Conservation (phyloP, 345 rosid species). For the Eucalyptus cloeziana region DNA sequence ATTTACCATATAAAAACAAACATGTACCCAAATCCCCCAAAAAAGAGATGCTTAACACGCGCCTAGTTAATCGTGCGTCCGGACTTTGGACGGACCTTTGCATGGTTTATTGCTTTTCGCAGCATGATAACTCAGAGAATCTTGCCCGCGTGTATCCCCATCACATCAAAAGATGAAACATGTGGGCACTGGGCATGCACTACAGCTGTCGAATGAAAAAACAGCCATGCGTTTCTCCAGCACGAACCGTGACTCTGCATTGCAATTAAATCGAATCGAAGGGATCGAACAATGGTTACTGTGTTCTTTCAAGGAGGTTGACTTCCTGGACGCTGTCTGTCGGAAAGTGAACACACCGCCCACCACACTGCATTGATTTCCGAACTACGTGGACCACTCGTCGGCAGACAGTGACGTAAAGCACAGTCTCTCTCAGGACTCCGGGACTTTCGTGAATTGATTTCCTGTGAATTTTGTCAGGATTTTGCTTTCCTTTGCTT, state of each 20-base stretch:
- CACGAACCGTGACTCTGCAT: background rate
- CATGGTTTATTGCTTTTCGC: background rate
- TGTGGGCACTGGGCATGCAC: background rate
- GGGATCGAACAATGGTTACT: background rate
- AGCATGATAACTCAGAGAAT: background rate
- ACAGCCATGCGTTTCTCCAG: background rate
- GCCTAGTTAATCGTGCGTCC: background rate
- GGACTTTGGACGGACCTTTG: background rate
- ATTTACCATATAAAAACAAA: background rate
- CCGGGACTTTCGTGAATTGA: background rate
- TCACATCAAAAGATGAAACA: background rate
- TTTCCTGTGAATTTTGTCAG: background rate
- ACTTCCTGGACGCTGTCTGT: background rate
- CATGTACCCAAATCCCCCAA: background rate
- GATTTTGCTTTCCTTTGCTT: background rate
- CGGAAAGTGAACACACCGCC: background rate
- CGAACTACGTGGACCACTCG: background rate
- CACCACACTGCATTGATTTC: background rate
- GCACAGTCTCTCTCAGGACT: background rate
- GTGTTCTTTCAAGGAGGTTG: background rate
- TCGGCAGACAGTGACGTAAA: background rate
- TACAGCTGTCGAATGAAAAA: background rate
- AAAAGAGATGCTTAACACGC: background rate
- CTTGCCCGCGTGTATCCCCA: background rate
- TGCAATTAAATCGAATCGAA: background rate